Base-by-base conservation (phyloP, 2,329 filamentous ascomycete species). In the Zymoseptoria ardabiliae region DNA sequence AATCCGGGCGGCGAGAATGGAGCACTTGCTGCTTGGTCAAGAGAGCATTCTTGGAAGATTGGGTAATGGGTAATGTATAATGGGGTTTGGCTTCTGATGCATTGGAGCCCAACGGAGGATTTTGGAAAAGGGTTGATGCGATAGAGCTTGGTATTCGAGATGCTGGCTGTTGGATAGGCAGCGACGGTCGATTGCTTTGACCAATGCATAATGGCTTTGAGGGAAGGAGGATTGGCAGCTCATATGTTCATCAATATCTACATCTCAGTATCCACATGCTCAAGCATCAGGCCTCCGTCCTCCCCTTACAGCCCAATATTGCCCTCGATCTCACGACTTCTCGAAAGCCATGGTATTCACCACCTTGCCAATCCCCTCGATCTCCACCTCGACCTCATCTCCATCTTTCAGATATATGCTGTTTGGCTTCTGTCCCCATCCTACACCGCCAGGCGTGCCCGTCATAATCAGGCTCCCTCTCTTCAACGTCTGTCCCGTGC, bases 401-500 rank as follows among this genome's bases (percentile, higher is more conserved):
- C 70, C 70, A 65, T 73, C 69, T 62, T 70, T 66, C 60, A 72
- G 52, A 55, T 59, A 72, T 53, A 63, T 67, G 52, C 63, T 66
- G 53, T 57, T 55, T 17, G 70, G 70, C 69, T 72, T 71, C 59
- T 71, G 64, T 0, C 65, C 68, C 48, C 72, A 56, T 4, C 69
- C 69, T 1, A 72, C 68, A 65, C 74, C 75, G 13, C 72, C 73
- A 2, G 78, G 78, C 11, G 79, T 81, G 0, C 79, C 78, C 6
- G 79, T 81, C 78, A 81, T 79, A 49, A 81, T 75, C 28, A 80
- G 71, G 11, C 75, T 79, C 0, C 79, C 79, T 61, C 73, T 75
- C 70, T 78, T 75, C 64, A 81, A 62, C 50, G 79, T 76, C 65
- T 73, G 72, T 0, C 74, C 74, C 22, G 68, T 69, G 21, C 67